These are phyloP conservation scores for Globisporangium nunn DNA, from an alignment of 352 stramenopile species.

Conservation along the genomic window DNA sequence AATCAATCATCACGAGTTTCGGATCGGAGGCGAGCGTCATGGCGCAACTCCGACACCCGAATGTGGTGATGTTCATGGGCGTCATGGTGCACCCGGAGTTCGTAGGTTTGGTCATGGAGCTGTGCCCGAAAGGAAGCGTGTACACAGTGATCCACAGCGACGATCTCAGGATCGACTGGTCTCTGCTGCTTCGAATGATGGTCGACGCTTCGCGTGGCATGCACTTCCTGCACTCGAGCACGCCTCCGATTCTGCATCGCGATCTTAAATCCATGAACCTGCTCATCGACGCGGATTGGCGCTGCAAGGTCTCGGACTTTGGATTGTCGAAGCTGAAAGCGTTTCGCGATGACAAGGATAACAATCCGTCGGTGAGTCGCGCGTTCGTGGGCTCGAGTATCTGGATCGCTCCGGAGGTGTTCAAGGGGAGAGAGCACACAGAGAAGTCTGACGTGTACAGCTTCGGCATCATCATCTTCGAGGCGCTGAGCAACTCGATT, in stretches of 20 bases:
- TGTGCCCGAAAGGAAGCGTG: slow-evolving; percentile 81
- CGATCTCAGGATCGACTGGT: slow-evolving; percentile 83
- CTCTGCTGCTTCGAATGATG: slow-evolving; percentile 80
- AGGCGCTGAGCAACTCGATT: slow-evolving; percentile 51
- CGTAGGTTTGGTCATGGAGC: slow-evolving; percentile 85
- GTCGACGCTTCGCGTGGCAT: slow-evolving; percentile 84
- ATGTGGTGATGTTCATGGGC: slow-evolving; percentile 89
- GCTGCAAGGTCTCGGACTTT: slow-evolving; percentile 88
- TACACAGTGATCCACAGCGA: slow-evolving; percentile 76
- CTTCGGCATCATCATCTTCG: slow-evolving; percentile 81
- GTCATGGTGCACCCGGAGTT: slow-evolving; percentile 85
- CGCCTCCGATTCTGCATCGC: slow-evolving; percentile 82
- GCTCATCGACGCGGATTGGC: slow-evolving; percentile 84
- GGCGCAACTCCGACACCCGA: slow-evolving; percentile 76
- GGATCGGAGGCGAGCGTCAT: slow-evolving; percentile 78
- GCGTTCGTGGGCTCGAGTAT: slow-evolving; percentile 83
- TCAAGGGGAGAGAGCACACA: slow-evolving; percentile 80
- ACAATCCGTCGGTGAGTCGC: slow-evolving; percentile 23
- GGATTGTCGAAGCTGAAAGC: slow-evolving; percentile 82
- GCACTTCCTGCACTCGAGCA: slow-evolving; percentile 89
- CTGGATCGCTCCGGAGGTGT: slow-evolving; percentile 89
- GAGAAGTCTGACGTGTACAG: slow-evolving; percentile 88
- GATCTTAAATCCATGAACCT: slow-evolving; percentile 90
- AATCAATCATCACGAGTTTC: slow-evolving; percentile 79
- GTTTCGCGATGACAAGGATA: slow-evolving; percentile 55